Evolutionary conservation across 495 filamentous ascomycete species (phyloP).

Genomic region (Aspergillus homomorphus): DNA sequence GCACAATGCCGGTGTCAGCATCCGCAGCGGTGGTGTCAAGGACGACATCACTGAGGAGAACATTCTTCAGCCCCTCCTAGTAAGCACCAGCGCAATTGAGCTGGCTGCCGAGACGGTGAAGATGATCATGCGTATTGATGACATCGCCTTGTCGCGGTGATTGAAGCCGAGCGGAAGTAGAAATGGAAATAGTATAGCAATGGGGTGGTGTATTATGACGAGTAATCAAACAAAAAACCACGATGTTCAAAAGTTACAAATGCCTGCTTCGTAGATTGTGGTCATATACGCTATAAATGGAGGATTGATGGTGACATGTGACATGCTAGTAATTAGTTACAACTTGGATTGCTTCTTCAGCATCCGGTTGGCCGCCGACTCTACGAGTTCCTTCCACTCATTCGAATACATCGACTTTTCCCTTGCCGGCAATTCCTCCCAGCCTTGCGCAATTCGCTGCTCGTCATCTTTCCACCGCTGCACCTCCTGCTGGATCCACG

Average conservation of each 20-base stretch:
- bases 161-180: background rate
- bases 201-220: constrained; percentile 24
- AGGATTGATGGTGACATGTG: no score
- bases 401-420: constrained; percentile 49
- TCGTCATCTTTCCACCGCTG: constrained; percentile 53
- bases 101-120: constrained; percentile 96
- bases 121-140: constrained; percentile 97
- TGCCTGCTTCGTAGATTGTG: background rate
- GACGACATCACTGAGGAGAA: constrained; percentile 94
- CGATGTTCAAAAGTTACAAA: constrained; percentile 5
- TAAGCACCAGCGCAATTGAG: constrained; percentile 96
- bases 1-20: constrained; percentile 93
- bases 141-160: constrained; percentile 73
- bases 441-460: constrained; percentile 47
- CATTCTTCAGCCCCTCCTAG: constrained; percentile 90
- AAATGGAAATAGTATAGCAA: constrained; percentile 17
- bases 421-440: constrained; percentile 29
- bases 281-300: no score
- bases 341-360: background rate
- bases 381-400: constrained; percentile 33
- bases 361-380: background rate
- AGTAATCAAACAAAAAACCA: constrained; percentile 19
- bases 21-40: constrained; percentile 95
- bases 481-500: constrained; percentile 50
- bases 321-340: background rate